These are phyloP conservation scores for Rosa persica DNA, from an alignment of 306 rosid genomes.

Conservation along the genomic window DNA sequence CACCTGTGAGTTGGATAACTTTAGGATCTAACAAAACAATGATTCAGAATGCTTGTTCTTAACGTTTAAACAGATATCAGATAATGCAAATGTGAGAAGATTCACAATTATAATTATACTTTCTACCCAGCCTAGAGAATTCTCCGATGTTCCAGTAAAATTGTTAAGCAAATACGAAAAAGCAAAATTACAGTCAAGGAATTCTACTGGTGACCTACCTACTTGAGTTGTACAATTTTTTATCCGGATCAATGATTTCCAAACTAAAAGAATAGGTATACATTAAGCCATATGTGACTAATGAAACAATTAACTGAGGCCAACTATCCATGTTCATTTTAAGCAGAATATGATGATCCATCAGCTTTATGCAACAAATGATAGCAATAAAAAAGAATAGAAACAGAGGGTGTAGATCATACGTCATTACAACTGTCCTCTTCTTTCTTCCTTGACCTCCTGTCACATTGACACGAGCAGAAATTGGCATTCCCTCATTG, in stretches of 20 bases:
- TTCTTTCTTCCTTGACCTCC: slow-evolving; percentile 77
- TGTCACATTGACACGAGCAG: slow-evolving; percentile 84
- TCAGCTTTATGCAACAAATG: neutral
- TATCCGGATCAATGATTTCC: neutral
- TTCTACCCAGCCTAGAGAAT: neutral
- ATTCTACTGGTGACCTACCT: neutral
- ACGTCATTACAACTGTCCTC: slow-evolving; percentile 86
- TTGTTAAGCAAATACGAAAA: neutral
- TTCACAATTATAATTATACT: neutral
- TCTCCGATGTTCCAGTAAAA: neutral
- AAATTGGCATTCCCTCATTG: slow-evolving; percentile 56
- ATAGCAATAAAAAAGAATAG: neutral
- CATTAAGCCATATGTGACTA: neutral
- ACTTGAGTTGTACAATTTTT: neutral
- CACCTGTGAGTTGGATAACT: neutral
- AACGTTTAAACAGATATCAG: neutral
- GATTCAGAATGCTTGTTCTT: neutral
- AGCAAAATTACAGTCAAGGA: neutral
- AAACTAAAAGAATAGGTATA: neutral
- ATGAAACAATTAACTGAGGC: neutral
- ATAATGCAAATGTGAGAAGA: neutral
- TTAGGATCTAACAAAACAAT: neutral
- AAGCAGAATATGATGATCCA: neutral
- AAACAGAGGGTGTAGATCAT: slow-evolving; percentile 19
- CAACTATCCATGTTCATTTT: neutral